Percentiles rank a stretch among this genome's conserved stretches.
Conservation (phyloP, 495 filamentous ascomycete species). For the Platismatia glauca region DNA sequence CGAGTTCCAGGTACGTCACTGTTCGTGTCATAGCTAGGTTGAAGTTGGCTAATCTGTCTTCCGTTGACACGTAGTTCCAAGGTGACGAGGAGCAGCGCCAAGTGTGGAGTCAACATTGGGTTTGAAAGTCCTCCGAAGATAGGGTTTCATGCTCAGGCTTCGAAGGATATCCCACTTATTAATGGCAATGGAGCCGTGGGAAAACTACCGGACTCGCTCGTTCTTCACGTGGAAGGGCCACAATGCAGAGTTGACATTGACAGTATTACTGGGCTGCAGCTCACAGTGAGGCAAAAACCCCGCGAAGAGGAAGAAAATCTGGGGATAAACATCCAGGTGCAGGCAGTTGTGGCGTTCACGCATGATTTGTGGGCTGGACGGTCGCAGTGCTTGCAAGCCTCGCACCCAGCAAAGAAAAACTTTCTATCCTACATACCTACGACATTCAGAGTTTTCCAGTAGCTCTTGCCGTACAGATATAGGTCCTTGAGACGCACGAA, state of each 20-base stretch:
- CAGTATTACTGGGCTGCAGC: neutral
- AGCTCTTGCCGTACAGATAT: neutral
- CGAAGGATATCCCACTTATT: neutral
- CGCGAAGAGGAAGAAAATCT: neutral
- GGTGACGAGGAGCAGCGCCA: slow-evolving; percentile 46
- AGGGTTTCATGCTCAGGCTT: neutral
- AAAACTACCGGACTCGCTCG: neutral
- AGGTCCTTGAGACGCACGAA: neutral
- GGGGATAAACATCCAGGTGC: neutral
- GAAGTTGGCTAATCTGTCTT: slow-evolving; percentile 16
- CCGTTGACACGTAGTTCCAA: slow-evolving; percentile 36
- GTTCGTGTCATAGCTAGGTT: slow-evolving; percentile 6
- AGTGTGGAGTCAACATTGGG: slow-evolving; percentile 68
- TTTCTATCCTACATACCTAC: neutral
- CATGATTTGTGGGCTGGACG: neutral
- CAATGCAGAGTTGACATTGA: neutral
- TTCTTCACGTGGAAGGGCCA: neutral
- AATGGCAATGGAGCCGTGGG: neutral
- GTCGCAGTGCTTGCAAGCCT: neutral
- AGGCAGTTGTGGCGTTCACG: neutral
- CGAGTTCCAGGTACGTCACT: slow-evolving; percentile 51
- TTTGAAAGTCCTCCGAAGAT: slow-evolving; percentile 30
- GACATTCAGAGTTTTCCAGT: neutral
- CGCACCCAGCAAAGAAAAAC: neutral
- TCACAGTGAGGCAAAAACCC: neutral